Percentiles rank a stretch among this genome's conserved stretches.
Evolutionary conservation across 352 stramenopile genomes (phyloP).

Genomic region (Phytophthora ohioensis): DNA sequence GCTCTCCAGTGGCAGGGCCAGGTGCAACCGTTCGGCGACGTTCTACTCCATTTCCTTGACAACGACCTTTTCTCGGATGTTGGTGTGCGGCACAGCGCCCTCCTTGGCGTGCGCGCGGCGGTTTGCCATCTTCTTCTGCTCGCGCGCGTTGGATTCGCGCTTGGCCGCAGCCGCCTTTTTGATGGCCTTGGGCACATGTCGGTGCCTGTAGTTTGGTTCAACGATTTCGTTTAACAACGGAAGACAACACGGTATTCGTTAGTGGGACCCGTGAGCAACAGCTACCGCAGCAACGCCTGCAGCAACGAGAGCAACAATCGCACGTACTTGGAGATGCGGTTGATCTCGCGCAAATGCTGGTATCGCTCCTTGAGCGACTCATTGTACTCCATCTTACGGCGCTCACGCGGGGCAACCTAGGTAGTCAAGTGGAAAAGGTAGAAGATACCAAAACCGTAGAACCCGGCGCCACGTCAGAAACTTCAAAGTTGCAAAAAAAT

Average conservation of each 20-base stretch:
- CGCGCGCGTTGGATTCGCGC: conserved; percentile 79
- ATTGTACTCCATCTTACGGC: conserved; percentile 96
- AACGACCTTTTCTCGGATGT: conserved; percentile 81
- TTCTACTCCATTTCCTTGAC: conserved; percentile 85
- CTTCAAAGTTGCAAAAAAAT: conserved; percentile 28
- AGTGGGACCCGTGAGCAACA: conserved; percentile 27
- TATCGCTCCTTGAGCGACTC: conserved; percentile 97
- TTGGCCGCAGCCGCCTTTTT: conserved; percentile 96
- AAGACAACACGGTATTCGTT: conserved; percentile 25
- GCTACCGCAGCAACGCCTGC: background rate
- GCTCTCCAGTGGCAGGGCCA: conserved; percentile 1
- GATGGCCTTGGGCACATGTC: conserved; percentile 98
- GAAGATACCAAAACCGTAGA: conserved; percentile 36
- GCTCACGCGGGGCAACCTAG: conserved; percentile 77
- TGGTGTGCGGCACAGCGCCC: conserved; percentile 74
- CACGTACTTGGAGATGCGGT: conserved; percentile 89
- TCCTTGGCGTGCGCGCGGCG: conserved; percentile 80
- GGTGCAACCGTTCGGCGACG: conserved; percentile 20
- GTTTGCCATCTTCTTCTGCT: conserved; percentile 90
- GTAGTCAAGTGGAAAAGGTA: conserved; percentile 18
- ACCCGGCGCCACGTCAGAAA: conserved; percentile 27
- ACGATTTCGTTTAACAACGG: conserved; percentile 25
- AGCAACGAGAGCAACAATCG: conserved; percentile 14
- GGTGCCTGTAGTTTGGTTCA: conserved; percentile 67
- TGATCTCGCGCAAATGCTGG: conserved; percentile 95